Percentiles rank a stretch among this genome's conserved stretches.
These are phyloP conservation scores for Mortierella sp. DNA, from an alignment of 371 early-diverging fungal genomes.

Conservation along the genomic window DNA sequence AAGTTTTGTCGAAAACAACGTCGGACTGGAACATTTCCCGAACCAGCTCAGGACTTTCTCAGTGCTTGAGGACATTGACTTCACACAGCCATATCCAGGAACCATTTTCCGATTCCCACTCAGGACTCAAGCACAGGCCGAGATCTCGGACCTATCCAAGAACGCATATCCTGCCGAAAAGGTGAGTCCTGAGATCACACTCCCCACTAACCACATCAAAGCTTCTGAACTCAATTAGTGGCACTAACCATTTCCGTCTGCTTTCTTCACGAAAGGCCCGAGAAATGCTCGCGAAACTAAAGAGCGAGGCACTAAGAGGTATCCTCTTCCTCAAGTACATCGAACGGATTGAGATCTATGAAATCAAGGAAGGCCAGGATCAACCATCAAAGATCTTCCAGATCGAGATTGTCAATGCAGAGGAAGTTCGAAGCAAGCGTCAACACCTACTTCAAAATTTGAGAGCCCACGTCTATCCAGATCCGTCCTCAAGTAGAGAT, in stretches of 20 bases:
- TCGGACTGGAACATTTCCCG: constrained; percentile 8
- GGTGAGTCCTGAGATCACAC: constrained; percentile 3
- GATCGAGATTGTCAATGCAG: constrained; percentile 39
- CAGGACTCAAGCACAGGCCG: constrained; percentile 24
- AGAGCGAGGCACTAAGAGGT: constrained; percentile 33
- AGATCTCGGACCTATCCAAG: constrained; percentile 14
- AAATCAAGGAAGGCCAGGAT: constrained; percentile 14
- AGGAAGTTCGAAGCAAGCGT: constrained; percentile 21
- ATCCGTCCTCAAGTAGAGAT: not conserved
- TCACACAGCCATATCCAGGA: constrained; percentile 22
- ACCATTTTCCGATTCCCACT: constrained; percentile 47
- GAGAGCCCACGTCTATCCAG: constrained; percentile 10
- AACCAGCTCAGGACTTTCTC: constrained; percentile 31
- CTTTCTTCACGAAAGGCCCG: constrained; percentile 13
- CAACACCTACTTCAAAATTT: constrained; percentile 9
- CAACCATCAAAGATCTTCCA: constrained; percentile 26
- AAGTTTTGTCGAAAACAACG: constrained; percentile 1
- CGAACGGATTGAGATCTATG: constrained; percentile 47
- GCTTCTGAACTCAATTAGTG: not conserved
- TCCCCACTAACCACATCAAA: no score
- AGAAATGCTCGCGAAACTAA: constrained; percentile 25
- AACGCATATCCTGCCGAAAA: constrained; percentile 17
- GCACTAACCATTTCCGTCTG: not conserved
- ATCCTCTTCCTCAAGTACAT: constrained; percentile 49
- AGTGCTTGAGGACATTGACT: constrained; percentile 30